A percentile compares a stretch with the other conserved stretches of the same genome.
These are phyloP conservation scores for Euryodendron excelsum DNA, from an alignment of 148 eudicot species.

Conservation along the genomic window DNA sequence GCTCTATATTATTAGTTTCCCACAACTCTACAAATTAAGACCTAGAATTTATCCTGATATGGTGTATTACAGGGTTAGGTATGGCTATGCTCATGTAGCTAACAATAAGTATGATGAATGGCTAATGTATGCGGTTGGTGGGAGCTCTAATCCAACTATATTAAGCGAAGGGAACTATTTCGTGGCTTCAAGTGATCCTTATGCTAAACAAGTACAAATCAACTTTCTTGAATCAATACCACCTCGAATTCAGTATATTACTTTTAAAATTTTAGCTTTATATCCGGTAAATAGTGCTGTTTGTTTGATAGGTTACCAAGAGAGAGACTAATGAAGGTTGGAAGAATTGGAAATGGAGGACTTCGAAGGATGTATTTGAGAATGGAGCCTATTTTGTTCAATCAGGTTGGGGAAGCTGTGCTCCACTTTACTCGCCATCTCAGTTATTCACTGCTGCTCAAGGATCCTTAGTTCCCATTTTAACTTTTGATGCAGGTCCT, in stretches of 20 bases:
- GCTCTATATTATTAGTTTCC: neutral
- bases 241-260: neutral
- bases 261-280: neutral
- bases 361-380: conserved; percentile 32
- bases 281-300: neutral
- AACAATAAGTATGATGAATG: conserved; percentile 42
- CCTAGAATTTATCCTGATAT: too few species aligned
- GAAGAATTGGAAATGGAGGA: conserved; percentile 54
- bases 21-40: too few species aligned
- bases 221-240: too few species aligned
- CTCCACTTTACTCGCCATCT: conserved; percentile 27
- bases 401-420: conserved; percentile 38
- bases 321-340: conserved; percentile 35
- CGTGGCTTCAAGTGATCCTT: conserved; percentile 32
- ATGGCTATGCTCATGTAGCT: conserved; percentile 51
- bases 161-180: conserved; percentile 62
- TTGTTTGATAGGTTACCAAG: conserved; percentile 35
- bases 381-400: conserved; percentile 49
- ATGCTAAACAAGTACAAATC: conserved; percentile 23
- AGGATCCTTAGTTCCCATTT: conserved; percentile 34
- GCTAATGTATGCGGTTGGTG: conserved; percentile 46
- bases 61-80: conserved; percentile 56
- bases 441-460: conserved; percentile 31
- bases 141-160: conserved; percentile 52
- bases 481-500: conserved; percentile 40